Conservation (phyloP, 345 rosid genomes). For the Turritis glabra region DNA sequence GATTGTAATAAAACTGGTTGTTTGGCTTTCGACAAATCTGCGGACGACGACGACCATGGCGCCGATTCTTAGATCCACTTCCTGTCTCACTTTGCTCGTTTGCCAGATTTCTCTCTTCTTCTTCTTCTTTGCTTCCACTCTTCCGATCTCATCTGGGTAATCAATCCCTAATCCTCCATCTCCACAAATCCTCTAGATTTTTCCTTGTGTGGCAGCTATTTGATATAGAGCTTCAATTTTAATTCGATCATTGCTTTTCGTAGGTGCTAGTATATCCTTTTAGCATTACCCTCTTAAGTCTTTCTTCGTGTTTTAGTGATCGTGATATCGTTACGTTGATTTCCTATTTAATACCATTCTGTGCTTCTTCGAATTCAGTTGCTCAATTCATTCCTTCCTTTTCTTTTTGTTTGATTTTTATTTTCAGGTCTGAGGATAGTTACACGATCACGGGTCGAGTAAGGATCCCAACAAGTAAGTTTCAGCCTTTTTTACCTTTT, state of each 20-base stretch:
- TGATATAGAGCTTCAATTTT: background rate
- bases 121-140: slow-evolving; percentile 34
- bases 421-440: slow-evolving; percentile 71
- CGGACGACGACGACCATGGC: slow-evolving; percentile 48
- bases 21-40: slow-evolving; percentile 6
- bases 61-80: slow-evolving; percentile 45
- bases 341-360: background rate
- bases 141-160: slow-evolving; percentile 53
- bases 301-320: background rate
- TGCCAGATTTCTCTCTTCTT: slow-evolving; percentile 35
- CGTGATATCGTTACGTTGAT: background rate
- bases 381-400: background rate
- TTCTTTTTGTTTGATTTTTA: slow-evolving; percentile 4
- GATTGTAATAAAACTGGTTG: slow-evolving; percentile 24
- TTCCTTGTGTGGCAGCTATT: background rate
- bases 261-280: background rate
- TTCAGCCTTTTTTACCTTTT: background rate
- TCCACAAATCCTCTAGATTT: background rate
- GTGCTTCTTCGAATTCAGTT: background rate
- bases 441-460: slow-evolving; percentile 79
- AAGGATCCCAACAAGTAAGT: slow-evolving; percentile 61
- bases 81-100: slow-evolving; percentile 34
- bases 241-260: background rate
- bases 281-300: background rate
- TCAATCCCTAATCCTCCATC: slow-evolving; percentile 17